Percentiles rank a stretch among this genome's conserved stretches.
Conservation (phyloP, 73 alveolate species). For the Paramecium sexaurelia region DNA sequence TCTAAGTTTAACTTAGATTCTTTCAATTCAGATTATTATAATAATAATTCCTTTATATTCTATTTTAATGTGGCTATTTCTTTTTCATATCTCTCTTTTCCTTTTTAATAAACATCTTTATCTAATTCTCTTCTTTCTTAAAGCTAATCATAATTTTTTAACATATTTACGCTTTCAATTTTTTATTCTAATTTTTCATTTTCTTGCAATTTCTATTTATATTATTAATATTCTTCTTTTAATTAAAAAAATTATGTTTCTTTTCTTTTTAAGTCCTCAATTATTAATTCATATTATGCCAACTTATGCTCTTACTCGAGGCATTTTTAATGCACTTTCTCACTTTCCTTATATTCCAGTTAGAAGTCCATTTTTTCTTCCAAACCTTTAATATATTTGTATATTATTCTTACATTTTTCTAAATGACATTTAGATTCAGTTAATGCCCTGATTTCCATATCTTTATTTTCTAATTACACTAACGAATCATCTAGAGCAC, state of each 20-base stretch:
- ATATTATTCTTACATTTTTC: neutral
- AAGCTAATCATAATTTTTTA: neutral
- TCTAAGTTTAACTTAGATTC: slow-evolving; percentile 19
- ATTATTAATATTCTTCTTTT: neutral
- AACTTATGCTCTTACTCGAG: neutral
- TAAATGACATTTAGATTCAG: neutral
- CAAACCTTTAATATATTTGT: neutral
- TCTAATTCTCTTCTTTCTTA: slow-evolving; percentile 52
- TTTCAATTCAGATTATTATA: neutral
- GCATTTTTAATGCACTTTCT: neutral
- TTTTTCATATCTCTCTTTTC: slow-evolving; percentile 37
- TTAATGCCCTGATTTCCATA: neutral
- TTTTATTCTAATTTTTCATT: neutral
- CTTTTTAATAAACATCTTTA: slow-evolving; percentile 11
- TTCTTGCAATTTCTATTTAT: neutral
- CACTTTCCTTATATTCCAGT: neutral
- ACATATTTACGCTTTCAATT: neutral
- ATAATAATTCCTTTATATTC: neutral
- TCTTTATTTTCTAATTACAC: neutral
- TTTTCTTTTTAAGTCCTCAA: slow-evolving; percentile 22
- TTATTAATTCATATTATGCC: neutral
- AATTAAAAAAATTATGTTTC: neutral
- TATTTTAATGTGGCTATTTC: neutral
- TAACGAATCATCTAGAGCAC: neutral
- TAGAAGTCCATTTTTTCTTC: slow-evolving; percentile 24